Evolutionary conservation across 2,329 filamentous ascomycete species (phyloP).

Genomic region (Seiridium cupressi): DNA sequence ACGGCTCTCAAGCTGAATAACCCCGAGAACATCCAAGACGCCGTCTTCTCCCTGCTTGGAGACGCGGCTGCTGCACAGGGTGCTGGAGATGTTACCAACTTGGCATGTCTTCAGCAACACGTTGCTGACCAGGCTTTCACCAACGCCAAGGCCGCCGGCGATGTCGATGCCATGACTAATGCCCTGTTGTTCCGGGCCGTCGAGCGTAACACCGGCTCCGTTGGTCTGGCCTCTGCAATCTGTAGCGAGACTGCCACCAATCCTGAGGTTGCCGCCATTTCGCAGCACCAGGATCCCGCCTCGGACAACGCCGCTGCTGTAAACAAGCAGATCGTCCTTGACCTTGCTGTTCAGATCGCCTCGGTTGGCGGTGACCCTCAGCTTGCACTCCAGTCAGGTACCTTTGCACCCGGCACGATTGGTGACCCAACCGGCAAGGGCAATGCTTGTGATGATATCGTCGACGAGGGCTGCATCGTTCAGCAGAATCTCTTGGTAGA

Average conservation of each 20-base stretch:
- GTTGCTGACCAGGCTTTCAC: slow-evolving; percentile 59
- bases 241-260: slow-evolving; percentile 59
- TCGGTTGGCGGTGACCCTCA: slow-evolving; percentile 61
- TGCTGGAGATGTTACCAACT: slow-evolving; percentile 33
- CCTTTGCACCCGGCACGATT: slow-evolving; percentile 60
- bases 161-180: slow-evolving; percentile 52
- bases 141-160: slow-evolving; percentile 52
- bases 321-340: slow-evolving; percentile 62
- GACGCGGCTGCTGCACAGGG: slow-evolving; percentile 45
- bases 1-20: slow-evolving; percentile 28
- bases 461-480: slow-evolving; percentile 58
- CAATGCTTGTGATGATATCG: slow-evolving; percentile 51
- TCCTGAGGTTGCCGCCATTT: slow-evolving; percentile 62
- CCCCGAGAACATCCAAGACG: slow-evolving; percentile 26
- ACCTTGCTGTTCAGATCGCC: slow-evolving; percentile 58
- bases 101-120: slow-evolving; percentile 44
- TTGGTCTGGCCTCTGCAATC: slow-evolving; percentile 55
- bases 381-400: slow-evolving; percentile 59
- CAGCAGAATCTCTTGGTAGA: slow-evolving; percentile 51
- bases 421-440: slow-evolving; percentile 43
- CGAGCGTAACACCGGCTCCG: slow-evolving; percentile 59
- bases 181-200: slow-evolving; percentile 54
- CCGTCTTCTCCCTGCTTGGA: slow-evolving; percentile 37
- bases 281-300: slow-evolving; percentile 68
- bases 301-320: slow-evolving; percentile 50